Base-by-base conservation (phyloP, 371 early-diverging fungal species). In the Sporodiniella umbellata region DNA sequence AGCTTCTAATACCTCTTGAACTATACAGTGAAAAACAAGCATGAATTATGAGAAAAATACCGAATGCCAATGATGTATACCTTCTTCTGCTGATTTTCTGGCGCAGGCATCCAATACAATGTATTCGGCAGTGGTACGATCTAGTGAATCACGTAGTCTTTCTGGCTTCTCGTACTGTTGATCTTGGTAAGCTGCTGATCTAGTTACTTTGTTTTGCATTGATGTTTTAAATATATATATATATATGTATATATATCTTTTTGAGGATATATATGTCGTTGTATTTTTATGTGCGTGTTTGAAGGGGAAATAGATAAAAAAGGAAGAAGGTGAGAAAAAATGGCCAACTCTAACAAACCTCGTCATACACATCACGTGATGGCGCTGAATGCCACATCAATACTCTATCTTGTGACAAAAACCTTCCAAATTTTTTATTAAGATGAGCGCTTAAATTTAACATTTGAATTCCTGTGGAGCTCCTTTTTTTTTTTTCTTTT, bases 31-130 rank as follows among this genome's bases (percentile, higher is more conserved):
- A n/a, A n/a, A n/a, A n/a, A n/a, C n/a, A n/a, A n/a, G n/a, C n/a
- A n/a, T n/a, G n/a, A n/a, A n/a, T n/a, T n/a, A n/a, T n/a, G n/a
- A n/a, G n/a, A n/a, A n/a, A n/a, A n/a, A n/a, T n/a, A n/a, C n/a
- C n/a, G n/a, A n/a, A n/a, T n/a, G n/a, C n/a, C n/a, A n/a, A n/a
- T n/a, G n/a, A n/a, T n/a, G n/a, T 11, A 33, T 62, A 74, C 75
- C 75, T 31, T 70, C 70, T 15, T 35, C 33, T 7, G 54, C 56
- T 26, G 56, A 51, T 51, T 68, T 67, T 35, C 62, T 49, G 39
- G 63, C 62, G 45, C 70, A 70, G 17, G 75, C 68, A 54, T 70
- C 68, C 3, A 74, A 40, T 31, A 74, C 33, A 21, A 64, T 42
- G 4, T 58, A 47, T 37, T 70, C 70, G 0, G 56, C 42, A 17